Evolutionary conservation across 1,284 basidiomycete genomes (phyloP).

Genomic region (Vanrija sp.): DNA sequence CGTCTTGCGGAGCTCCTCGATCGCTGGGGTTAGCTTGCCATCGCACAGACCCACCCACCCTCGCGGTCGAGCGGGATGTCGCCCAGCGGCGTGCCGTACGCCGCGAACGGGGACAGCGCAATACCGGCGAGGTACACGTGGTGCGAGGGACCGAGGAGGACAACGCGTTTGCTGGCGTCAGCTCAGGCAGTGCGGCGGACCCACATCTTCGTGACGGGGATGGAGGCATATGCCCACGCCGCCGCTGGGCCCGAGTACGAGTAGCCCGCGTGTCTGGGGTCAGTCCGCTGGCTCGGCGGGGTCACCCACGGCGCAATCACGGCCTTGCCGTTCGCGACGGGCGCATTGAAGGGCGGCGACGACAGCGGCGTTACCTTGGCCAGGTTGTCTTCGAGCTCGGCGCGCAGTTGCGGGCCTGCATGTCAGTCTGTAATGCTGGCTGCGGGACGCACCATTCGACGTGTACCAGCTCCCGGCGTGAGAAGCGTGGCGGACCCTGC

Average conservation of each 20-base stretch:
- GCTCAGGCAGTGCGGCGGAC: slow-evolving; percentile 29
- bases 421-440: slow-evolving; percentile 9
- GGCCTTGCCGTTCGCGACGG: slow-evolving; percentile 75
- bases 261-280: slow-evolving; percentile 85
- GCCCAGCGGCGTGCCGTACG: slow-evolving; percentile 85
- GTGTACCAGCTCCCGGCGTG: slow-evolving; percentile 94
- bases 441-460: slow-evolving; percentile 56
- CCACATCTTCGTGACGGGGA: slow-evolving; percentile 76
- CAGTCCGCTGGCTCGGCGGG: not conserved
- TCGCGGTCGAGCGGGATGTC: slow-evolving; percentile 70
- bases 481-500: slow-evolving; percentile 57
- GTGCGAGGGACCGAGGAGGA: slow-evolving; percentile 94
- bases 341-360: slow-evolving; percentile 57
- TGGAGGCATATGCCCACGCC: slow-evolving; percentile 90
- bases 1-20: slow-evolving; percentile 63
- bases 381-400: slow-evolving; percentile 66
- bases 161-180: slow-evolving; percentile 71
- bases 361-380: slow-evolving; percentile 56
- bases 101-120: slow-evolving; percentile 69
- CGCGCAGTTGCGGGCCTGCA: slow-evolving; percentile 58
- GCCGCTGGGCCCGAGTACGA: slow-evolving; percentile 89
- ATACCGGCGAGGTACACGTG: slow-evolving; percentile 84
- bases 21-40: slow-evolving; percentile 54
- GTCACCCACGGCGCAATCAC: slow-evolving; percentile 86
- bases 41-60: slow-evolving; percentile 55